Evolutionary conservation across 768 basidiomycete species (phyloP).

Genomic region (Pulveroboletus sp.): DNA sequence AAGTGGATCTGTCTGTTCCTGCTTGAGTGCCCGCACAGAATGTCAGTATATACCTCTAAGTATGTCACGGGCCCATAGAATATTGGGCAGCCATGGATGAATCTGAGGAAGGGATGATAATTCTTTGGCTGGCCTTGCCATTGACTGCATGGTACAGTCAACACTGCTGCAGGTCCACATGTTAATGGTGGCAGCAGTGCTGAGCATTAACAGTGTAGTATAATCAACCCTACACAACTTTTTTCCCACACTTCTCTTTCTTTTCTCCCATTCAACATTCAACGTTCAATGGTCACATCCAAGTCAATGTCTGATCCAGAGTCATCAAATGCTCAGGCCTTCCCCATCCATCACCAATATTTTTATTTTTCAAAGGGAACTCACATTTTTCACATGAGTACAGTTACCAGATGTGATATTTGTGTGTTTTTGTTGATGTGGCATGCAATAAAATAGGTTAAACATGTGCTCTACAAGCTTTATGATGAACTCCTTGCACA

Average conservation of each 20-base stretch:
- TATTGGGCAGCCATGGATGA: not conserved
- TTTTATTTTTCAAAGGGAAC: not conserved
- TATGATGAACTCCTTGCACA: not conserved
- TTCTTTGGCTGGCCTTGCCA: no score
- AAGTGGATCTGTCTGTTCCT: not conserved
- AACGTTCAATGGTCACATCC: no score
- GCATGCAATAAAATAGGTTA: not conserved
- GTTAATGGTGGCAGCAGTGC: no score
- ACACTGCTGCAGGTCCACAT: no score
- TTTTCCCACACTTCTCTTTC: no score
- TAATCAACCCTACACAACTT: no score
- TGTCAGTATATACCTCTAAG: not conserved
- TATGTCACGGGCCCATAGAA: not conserved
- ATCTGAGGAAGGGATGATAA: no score
- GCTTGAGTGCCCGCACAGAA: not conserved
- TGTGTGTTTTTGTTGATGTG: not conserved
- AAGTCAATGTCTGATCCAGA: no score
- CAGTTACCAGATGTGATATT: not conserved
- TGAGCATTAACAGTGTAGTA: no score
- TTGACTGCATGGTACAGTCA: no score
- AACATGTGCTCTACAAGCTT: not conserved
- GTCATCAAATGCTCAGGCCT: no score
- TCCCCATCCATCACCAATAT: not conserved
- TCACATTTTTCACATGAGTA: not conserved
- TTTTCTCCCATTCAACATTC: no score